Percentiles rank a stretch among this genome's conserved stretches.
phyloP scores from a whole-genome alignment of 1,284 basidiomycete species.

The Trichosporon sp. region DNA sequence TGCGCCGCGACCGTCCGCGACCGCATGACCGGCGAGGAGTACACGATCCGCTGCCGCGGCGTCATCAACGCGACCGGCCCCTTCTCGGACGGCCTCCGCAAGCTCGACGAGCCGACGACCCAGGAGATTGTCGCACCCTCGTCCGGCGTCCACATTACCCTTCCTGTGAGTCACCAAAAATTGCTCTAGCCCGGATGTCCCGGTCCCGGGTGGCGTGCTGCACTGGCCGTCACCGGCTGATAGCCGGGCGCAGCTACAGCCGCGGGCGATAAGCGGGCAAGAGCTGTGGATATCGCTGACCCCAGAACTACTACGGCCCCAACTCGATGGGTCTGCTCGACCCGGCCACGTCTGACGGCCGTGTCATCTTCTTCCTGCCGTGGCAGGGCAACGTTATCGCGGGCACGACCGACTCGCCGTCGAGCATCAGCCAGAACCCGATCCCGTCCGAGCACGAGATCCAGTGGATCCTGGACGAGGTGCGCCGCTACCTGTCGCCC shows the following conservation, averaged over 20 bases:
- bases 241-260: not conserved
- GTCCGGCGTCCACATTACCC: conserved; percentile 90
- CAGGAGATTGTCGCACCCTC: conserved; percentile 87
- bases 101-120: conserved; percentile 76
- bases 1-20: conserved; percentile 76
- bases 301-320: conserved; percentile 82
- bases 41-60: conserved; percentile 80
- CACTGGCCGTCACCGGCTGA: not conserved
- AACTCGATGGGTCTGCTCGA: conserved; percentile 93
- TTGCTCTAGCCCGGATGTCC: not conserved
- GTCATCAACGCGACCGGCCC: conserved; percentile 97
- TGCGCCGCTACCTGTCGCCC: conserved; percentile 73
- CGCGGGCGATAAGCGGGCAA: not conserved
- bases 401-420: conserved; percentile 88
- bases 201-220: not conserved
- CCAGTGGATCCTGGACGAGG: conserved; percentile 90
- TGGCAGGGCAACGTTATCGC: conserved; percentile 99
- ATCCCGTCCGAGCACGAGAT: conserved; percentile 89
- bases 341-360: conserved; percentile 90
- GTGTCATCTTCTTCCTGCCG: conserved; percentile 97
- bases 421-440: conserved; percentile 72
- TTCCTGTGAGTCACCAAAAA: conserved; percentile 55
- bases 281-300: not conserved
- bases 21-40: conserved; percentile 69
- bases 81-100: conserved; percentile 80